Conservation (phyloP, 345 rosid genomes). For the Barbarea vulgaris region DNA sequence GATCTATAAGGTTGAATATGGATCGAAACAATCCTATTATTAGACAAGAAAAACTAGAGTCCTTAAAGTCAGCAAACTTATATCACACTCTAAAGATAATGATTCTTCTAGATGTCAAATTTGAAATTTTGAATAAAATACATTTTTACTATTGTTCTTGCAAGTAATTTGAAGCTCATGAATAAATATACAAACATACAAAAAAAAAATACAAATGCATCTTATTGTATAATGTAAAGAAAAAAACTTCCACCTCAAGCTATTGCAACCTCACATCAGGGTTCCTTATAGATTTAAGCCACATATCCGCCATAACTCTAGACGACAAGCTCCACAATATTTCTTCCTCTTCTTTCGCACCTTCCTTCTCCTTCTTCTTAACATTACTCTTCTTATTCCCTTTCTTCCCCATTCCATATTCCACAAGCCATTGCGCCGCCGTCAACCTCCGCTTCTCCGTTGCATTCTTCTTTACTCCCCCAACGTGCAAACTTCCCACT, state of each 20-base stretch:
- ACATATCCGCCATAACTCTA: conserved; percentile 92
- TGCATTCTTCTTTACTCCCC: conserved; percentile 62
- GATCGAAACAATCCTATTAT: too few species aligned
- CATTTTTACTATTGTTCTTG: background rate
- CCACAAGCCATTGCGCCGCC: conserved; percentile 88
- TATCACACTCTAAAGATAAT: too few species aligned
- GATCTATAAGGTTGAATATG: conserved; percentile 2
- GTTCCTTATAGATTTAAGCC: conserved; percentile 89
- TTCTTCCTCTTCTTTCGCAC: conserved; percentile 38
- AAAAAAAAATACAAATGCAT: background rate
- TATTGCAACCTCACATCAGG: conserved; percentile 63
- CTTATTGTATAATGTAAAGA: conserved; percentile 3
- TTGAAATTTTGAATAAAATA: too few species aligned
- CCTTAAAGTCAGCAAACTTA: too few species aligned
- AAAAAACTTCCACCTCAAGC: conserved; percentile 3
- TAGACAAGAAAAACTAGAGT: too few species aligned
- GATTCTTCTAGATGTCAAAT: background rate
- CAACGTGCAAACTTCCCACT: conserved; percentile 66
- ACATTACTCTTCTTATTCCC: conserved; percentile 61
- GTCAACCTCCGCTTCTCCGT: conserved; percentile 81
- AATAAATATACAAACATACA: background rate
- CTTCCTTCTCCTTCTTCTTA: conserved; percentile 51
- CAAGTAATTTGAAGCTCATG: background rate
- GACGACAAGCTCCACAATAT: conserved; percentile 89
- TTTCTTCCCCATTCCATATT: conserved; percentile 66